phyloP scores from a whole-genome alignment of 2,329 filamentous ascomycete species.

The Colletotrichum sojae region DNA sequence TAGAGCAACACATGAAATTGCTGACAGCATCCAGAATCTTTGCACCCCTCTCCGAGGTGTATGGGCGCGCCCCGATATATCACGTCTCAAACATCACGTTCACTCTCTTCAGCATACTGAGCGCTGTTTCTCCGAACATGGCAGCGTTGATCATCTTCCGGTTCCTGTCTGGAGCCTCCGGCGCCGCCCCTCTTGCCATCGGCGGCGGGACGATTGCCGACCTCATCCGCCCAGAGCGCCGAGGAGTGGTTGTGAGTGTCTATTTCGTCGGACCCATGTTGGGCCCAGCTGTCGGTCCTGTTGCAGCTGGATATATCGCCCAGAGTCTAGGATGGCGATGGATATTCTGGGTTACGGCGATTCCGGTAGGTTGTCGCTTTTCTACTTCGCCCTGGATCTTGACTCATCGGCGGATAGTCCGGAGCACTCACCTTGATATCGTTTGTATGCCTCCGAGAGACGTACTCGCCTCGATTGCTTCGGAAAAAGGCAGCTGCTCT shows the following conservation, averaged over 20 bases:
- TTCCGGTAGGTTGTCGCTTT: constrained; percentile 43
- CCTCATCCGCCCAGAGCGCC: constrained; percentile 69
- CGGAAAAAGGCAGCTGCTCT: neutral
- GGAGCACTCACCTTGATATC: constrained; percentile 53
- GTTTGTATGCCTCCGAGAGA: constrained; percentile 60
- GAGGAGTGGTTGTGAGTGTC: constrained; percentile 69
- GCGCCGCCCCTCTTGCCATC: constrained; percentile 46
- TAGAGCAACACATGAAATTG: constrained; percentile 51
- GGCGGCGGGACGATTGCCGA: constrained; percentile 79
- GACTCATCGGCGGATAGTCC: constrained; percentile 13
- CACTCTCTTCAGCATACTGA: constrained; percentile 52
- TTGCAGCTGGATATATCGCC: constrained; percentile 60
- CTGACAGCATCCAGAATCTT: constrained; percentile 52
- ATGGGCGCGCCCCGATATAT: constrained; percentile 67
- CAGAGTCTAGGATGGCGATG: constrained; percentile 62
- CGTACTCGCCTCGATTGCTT: constrained; percentile 63
- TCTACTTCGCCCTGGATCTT: neutral
- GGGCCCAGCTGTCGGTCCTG: constrained; percentile 62
- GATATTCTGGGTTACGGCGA: constrained; percentile 64
- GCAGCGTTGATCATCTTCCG: constrained; percentile 67
- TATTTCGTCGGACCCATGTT: constrained; percentile 60
- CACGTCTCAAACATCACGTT: constrained; percentile 62
- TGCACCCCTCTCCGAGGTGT: constrained; percentile 72
- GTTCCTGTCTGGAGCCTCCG: constrained; percentile 44
- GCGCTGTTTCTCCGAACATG: constrained; percentile 37